Evolutionary conservation across 2,329 filamentous ascomycete genomes (phyloP).

Genomic region (Claviceps spartinae): DNA sequence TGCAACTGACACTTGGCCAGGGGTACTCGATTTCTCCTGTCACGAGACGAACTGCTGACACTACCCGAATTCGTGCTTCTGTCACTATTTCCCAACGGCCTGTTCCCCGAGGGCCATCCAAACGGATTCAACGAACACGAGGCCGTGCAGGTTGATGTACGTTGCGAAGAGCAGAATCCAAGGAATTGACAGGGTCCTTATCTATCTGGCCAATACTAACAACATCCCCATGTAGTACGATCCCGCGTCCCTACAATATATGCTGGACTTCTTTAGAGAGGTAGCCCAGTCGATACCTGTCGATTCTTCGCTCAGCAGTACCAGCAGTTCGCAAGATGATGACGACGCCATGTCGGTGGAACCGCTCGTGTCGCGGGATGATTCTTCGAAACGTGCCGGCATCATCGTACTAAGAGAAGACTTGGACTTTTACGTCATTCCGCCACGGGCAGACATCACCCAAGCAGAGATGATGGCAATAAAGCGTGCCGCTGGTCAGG

Average conservation of each 20-base stretch:
- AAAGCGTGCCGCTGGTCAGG: slow-evolving; percentile 79
- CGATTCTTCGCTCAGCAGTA: slow-evolving; percentile 52
- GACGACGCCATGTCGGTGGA: slow-evolving; percentile 54
- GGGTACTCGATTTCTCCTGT: slow-evolving; percentile 85
- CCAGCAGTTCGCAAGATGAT: slow-evolving; percentile 50
- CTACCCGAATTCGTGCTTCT: slow-evolving; percentile 93
- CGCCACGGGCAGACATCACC: slow-evolving; percentile 69
- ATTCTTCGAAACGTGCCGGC: slow-evolving; percentile 78
- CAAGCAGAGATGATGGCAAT: slow-evolving; percentile 90
- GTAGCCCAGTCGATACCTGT: slow-evolving; percentile 92
- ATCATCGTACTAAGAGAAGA: slow-evolving; percentile 96
- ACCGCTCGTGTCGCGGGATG: slow-evolving; percentile 54
- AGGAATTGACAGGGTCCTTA: background rate
- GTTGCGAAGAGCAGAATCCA: slow-evolving; percentile 22
- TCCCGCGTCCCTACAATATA: slow-evolving; percentile 89
- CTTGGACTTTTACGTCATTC: slow-evolving; percentile 94
- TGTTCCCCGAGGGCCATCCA: slow-evolving; percentile 93
- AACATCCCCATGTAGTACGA: slow-evolving; percentile 59
- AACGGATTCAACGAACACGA: slow-evolving; percentile 86
- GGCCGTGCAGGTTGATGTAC: slow-evolving; percentile 92
- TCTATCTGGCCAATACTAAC: background rate
- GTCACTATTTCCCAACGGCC: slow-evolving; percentile 96
- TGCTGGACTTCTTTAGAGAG: slow-evolving; percentile 95
- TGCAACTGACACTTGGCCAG: slow-evolving; percentile 34
- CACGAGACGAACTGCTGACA: slow-evolving; percentile 85